Conservation (phyloP, 202 grass and related monocot species). For the Hordeum pubiflorum region DNA sequence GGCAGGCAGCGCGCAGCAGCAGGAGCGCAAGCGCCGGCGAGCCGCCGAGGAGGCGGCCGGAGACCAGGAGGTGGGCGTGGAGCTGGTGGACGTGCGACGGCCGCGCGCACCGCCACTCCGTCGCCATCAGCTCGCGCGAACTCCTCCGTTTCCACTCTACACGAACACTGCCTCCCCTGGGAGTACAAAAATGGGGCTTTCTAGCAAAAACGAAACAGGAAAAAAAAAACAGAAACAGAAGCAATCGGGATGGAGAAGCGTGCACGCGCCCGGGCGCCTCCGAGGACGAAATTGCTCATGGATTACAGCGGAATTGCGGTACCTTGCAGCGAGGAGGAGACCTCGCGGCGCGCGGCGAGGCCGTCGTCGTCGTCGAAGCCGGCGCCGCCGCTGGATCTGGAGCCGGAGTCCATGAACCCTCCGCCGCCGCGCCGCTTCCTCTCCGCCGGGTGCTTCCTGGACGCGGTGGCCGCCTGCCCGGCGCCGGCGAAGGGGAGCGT, state of each 20-base stretch:
- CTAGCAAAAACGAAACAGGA: not conserved
- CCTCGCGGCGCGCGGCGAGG: slow-evolving; percentile 68
- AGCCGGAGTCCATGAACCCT: slow-evolving; percentile 66
- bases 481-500: slow-evolving; percentile 37
- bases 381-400: slow-evolving; percentile 69
- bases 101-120: not conserved
- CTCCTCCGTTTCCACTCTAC: slow-evolving; percentile 20
- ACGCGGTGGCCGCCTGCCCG: slow-evolving; percentile 18
- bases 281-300: not conserved
- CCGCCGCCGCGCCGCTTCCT: slow-evolving; percentile 23
- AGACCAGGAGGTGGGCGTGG: slow-evolving; percentile 41
- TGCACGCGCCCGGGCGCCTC: not conserved
- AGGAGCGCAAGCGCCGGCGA: slow-evolving; percentile 19
- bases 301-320: not conserved
- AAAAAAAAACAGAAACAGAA: not conserved
- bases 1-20: slow-evolving; percentile 28
- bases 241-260: not conserved
- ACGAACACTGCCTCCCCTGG: not conserved
- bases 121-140: not conserved
- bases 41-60: slow-evolving; percentile 15
- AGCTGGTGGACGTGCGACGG: slow-evolving; percentile 40
- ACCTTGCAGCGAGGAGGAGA: slow-evolving; percentile 84
- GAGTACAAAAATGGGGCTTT: slow-evolving; percentile 12
- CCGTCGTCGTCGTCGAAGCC: slow-evolving; percentile 80
- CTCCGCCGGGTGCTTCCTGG: slow-evolving; percentile 23